Conservation (phyloP, 345 rosid species). For the Boechera divaricarpa region DNA sequence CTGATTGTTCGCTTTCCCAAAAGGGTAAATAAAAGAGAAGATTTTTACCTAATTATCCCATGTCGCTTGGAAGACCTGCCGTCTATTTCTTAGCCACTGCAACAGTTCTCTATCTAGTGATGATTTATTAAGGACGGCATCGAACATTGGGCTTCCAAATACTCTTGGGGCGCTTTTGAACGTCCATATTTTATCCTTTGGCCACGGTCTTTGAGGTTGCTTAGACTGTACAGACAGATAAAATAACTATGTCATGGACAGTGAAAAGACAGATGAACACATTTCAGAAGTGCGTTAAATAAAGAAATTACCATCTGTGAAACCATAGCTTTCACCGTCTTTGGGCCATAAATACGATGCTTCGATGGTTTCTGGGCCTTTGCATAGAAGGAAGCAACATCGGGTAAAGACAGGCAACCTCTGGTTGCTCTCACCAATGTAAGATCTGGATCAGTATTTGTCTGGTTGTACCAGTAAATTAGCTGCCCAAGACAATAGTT, state of each 20-base stretch:
- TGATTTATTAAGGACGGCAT: conserved; percentile 60
- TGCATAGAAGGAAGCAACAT: conserved; percentile 83
- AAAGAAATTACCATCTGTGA: conserved; percentile 75
- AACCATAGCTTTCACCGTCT: conserved; percentile 70
- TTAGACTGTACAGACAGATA: conserved; percentile 60
- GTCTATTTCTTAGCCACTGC: conserved; percentile 91
- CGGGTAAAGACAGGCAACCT: conserved; percentile 94
- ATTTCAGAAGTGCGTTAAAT: conserved; percentile 7
- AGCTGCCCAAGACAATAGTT: conserved; percentile 97
- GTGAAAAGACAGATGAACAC: conserved; percentile 8
- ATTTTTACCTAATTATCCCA: conserved; percentile 64
- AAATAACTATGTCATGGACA: not conserved
- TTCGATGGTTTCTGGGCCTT: conserved; percentile 81
- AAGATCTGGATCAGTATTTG: conserved; percentile 77
- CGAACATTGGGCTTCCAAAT: conserved; percentile 95
- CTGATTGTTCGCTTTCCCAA: conserved; percentile 28
- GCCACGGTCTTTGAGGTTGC: conserved; percentile 91
- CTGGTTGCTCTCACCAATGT: conserved; percentile 70
- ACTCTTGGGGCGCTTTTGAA: conserved; percentile 64
- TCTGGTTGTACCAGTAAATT: conserved; percentile 94
- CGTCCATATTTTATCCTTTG: conserved; percentile 92
- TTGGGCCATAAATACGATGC: conserved; percentile 86
- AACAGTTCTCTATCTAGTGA: conserved; percentile 79
- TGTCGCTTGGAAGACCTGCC: conserved; percentile 65
- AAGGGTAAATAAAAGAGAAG: conserved; percentile 19